phyloP scores from a whole-genome alignment of 2,329 filamentous ascomycete genomes.

The Fusarium algeriense region DNA sequence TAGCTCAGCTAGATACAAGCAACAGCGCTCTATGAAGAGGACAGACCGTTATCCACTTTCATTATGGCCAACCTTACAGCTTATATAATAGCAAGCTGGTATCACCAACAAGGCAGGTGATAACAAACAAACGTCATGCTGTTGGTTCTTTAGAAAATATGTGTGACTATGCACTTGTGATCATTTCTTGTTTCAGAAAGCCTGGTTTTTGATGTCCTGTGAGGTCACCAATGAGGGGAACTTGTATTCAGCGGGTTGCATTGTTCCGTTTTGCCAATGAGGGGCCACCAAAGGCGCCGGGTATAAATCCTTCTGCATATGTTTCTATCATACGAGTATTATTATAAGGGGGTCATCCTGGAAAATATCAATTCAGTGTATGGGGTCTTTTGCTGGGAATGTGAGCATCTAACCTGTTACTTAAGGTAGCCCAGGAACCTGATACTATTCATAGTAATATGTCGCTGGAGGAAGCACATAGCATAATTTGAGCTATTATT shows the following conservation, averaged over 20 bases:
- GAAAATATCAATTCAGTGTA: too few species aligned
- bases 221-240: constrained; percentile 29
- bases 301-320: background rate
- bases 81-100: fast-evolving
- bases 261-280: background rate
- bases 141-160: fast-evolving
- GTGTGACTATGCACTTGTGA: background rate
- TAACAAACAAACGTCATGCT: background rate
- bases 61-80: fast-evolving
- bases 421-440: background rate
- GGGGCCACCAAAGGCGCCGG: fast-evolving
- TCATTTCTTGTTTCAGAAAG: background rate
- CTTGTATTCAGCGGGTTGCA: background rate
- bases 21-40: fast-evolving
- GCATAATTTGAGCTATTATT: background rate
- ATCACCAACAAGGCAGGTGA: background rate
- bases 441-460: background rate
- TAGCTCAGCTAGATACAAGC: fast-evolving
- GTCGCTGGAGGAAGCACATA: background rate
- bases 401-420: background rate
- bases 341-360: too few species aligned
- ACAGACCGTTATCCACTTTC: fast-evolving
- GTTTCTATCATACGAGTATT: too few species aligned
- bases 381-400: background rate
- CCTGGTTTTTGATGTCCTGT: background rate